Percentiles rank a stretch among this genome's conserved stretches.
Conservation (phyloP, 306 rosid genomes). For the Pachyrhizus erosus region DNA sequence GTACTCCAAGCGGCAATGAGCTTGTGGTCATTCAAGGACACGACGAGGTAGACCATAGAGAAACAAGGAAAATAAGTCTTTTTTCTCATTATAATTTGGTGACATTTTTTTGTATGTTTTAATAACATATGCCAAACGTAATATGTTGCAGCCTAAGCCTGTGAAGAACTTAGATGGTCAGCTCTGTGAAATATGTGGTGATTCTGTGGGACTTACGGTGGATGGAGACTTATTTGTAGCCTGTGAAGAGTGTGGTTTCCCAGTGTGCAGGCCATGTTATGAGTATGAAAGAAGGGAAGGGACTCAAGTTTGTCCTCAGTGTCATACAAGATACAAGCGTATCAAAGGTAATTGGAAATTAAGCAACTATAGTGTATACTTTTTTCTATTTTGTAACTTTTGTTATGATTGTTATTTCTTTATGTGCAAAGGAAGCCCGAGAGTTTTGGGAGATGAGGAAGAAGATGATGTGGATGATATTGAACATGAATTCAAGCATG, state of each 20-base stretch:
- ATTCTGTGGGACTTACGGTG: conserved; percentile 83
- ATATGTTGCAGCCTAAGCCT: conserved; percentile 72
- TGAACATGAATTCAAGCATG: conserved; percentile 87
- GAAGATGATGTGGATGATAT: conserved; percentile 95
- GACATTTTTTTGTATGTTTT: neutral
- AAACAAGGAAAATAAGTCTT: neutral
- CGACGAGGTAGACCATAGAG: conserved; percentile 67
- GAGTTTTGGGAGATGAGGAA: conserved; percentile 94
- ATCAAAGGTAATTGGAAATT: conserved; percentile 69
- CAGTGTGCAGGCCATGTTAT: conserved; percentile 94
- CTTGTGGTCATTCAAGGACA: conserved; percentile 87
- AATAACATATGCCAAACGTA: neutral
- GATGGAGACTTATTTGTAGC: conserved; percentile 94
- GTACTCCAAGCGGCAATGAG: conserved; percentile 88
- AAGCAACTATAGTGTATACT: neutral
- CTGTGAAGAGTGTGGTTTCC: conserved; percentile 98
- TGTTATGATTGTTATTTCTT: conserved; percentile 14
- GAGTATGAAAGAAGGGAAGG: conserved; percentile 99
- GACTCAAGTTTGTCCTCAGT: conserved; percentile 91
- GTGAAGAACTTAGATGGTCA: conserved; percentile 97
- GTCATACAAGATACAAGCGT: conserved; percentile 93
- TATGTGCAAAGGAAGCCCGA: conserved; percentile 76
- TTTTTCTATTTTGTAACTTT: conserved; percentile 10
- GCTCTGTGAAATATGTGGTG: conserved; percentile 95
- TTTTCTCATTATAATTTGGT: neutral